Evolutionary conservation across 495 filamentous ascomycete genomes (phyloP), one percentile per base, ranked within the genome.

Genomic region (Hypoxylon perforatum): DNA sequence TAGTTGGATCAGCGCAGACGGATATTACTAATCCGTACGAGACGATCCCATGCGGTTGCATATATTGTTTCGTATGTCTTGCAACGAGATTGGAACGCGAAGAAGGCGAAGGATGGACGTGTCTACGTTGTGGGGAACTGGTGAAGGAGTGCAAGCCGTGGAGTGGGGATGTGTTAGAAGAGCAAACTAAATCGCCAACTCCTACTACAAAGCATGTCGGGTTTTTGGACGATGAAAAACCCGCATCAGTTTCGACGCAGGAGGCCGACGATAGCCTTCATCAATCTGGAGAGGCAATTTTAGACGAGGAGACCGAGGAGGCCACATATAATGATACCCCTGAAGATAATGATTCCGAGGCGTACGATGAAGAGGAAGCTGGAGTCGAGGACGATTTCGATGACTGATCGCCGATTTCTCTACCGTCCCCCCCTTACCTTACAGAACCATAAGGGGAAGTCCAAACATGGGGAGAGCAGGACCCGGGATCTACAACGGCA

Each of bases 1-100:
- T 95, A 2, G 80, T 93, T 14, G 94, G 95, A 0, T 95, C 92
- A 10, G 91, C 93, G 14, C 90, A 94, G 47, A 98, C 96, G 0
- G 96, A 98, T 69, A 88, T 98, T 55, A 97, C 94, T 2, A 99
- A 98, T 75, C 93, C 96, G 0, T 99, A 99, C 69, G 93, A 97
- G 73, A 87, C 92, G 0, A 85, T 96, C 17, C 91, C 93, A 2
- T 99, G 95, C 73, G 92, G 92, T 0, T 96, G 93, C 75, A 82
- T 97, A 44, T 98, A 98, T 78, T 99, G 95, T 76, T 99, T 94
- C 69, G 91, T 96, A n/a, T 99, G 95, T 75, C 76, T 98, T n/a
- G 92, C 94, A 3, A 90, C 92, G 38, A 87, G 91, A 58, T 77
- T 99, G 9, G 95, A 97, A 73, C 87, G 88, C 2, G 96, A 98